These are phyloP conservation scores for Raffaelea albimanens DNA, from an alignment of 2,329 filamentous ascomycete species.

Conservation along the genomic window DNA sequence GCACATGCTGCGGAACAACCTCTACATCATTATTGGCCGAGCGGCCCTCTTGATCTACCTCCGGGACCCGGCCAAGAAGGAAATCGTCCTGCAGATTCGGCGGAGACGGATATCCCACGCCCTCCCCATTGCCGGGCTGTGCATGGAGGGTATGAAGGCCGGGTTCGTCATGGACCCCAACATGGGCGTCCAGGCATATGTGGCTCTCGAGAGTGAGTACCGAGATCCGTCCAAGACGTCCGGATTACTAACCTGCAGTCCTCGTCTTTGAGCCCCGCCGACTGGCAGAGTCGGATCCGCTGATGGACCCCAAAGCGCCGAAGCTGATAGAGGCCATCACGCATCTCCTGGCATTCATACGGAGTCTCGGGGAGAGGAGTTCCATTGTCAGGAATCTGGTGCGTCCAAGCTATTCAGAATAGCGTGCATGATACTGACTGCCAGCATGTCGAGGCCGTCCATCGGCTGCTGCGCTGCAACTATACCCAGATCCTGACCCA, in stretches of 20 bases:
- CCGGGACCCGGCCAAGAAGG: not conserved
- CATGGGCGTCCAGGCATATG: constrained; percentile 11
- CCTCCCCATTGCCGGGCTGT: constrained; percentile 9
- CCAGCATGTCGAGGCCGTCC: constrained; percentile 10
- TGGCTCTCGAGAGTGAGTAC: no score
- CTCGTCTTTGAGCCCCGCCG: constrained; percentile 11
- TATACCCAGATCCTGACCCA: constrained; percentile 3
- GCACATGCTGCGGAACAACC: constrained; percentile 11
- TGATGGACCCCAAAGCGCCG: constrained; percentile 6
- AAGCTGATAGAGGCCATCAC: constrained; percentile 7
- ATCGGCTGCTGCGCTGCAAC: constrained; percentile 8
- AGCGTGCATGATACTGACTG: no score
- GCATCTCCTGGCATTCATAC: constrained; percentile 7
- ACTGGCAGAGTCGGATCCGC: constrained; percentile 8
- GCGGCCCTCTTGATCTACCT: constrained; percentile 7
- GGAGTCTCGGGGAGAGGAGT: constrained; percentile 4
- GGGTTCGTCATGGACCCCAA: constrained; percentile 7
- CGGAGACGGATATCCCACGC: constrained; percentile 8
- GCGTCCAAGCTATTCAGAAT: no score
- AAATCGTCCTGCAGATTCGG: constrained; percentile 4
- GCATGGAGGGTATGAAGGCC: constrained; percentile 7
- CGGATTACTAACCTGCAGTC: no score
- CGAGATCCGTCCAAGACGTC: no score
- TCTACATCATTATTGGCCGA: constrained; percentile 8
- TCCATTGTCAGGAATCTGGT: constrained; percentile 10